Conservation (phyloP, 106 monocot genomes). For the Acorus calamus region DNA sequence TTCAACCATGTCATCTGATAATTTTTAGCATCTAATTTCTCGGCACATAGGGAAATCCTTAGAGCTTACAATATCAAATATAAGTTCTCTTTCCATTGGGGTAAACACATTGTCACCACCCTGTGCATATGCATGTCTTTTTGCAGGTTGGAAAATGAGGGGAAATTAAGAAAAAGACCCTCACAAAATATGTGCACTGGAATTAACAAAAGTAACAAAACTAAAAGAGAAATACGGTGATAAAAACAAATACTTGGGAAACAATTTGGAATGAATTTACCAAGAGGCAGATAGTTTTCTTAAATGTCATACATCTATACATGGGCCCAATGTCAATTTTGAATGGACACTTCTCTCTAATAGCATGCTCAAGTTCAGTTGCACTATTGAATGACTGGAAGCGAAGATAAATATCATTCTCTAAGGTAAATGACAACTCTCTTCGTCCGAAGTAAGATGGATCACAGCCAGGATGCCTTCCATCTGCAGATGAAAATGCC, state of each 20-base stretch:
- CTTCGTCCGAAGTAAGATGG: constrained; percentile 64
- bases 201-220: too few relatives aligned
- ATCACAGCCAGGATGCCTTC: constrained; percentile 88
- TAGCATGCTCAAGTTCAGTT: constrained; percentile 66
- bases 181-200: too few relatives aligned
- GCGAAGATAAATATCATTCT: constrained; percentile 78
- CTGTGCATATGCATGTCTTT: constrained; percentile 75
- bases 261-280: neutral
- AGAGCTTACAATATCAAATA: constrained; percentile 94
- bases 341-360: constrained; percentile 73
- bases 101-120: constrained; percentile 52
- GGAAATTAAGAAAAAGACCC: neutral
- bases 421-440: constrained; percentile 85
- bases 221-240: neutral
- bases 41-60: neutral
- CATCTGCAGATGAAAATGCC: constrained; percentile 41
- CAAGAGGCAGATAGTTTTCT: neutral
- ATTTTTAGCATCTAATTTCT: too few relatives aligned
- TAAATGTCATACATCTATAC: constrained; percentile 56
- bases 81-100: constrained; percentile 83
- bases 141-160: constrained; percentile 42
- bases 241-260: constrained; percentile 3
- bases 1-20: neutral
- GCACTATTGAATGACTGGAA: constrained; percentile 75
- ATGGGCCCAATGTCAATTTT: constrained; percentile 94